Evolutionary conservation across 164 flowering plant species (phyloP), one percentile per base, ranked within the genome.

Genomic region (Tinospora cordifolia): DNA sequence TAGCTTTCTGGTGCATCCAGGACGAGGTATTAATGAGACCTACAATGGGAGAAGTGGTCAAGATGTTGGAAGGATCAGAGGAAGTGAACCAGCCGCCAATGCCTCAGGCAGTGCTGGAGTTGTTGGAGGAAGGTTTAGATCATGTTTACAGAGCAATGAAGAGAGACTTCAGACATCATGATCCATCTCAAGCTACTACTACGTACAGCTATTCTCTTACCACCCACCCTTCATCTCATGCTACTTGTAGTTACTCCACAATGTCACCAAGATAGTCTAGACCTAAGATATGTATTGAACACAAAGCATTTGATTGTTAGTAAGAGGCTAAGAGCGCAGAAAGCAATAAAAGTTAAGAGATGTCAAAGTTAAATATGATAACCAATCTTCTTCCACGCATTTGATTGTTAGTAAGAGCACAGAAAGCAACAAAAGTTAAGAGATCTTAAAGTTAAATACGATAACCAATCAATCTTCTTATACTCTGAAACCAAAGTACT

Each of bases 1-100:
- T 83, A 14, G 97, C 85, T 0, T 90, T 94, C 26, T 94, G 98
- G 98, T 94, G 98, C 85, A 90, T 94, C 54, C 98, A 94, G 68
- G 97, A 94, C 63, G 96, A 90, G 71, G 83, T 87, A 2, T 71
- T 64, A 69, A 76, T 78, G 88, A 85, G 97, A 69, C 98, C 97
- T 14, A 78, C 97, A 39, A 94, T 94, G 97, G 93, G 98, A 9
- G 90, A 91, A 65, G 93, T 90, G 68, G 92, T 90, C 79, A 89
- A 82, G 80, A 92, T 94, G 91, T 73, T 92, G 77, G 98, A 94
- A 81, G 96, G 96, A 22, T 82, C 96, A 24, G 73, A 81, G 7
- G 88, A 83, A 6, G 79, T 87, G 24, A 80, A 84, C 39, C 66
- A 41, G 66, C 96, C 98, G 4, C 90, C 94, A 44, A 90, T 93